phyloP scores from a whole-genome alignment of 257 asterid species.

The Solanum appendiculatum region DNA sequence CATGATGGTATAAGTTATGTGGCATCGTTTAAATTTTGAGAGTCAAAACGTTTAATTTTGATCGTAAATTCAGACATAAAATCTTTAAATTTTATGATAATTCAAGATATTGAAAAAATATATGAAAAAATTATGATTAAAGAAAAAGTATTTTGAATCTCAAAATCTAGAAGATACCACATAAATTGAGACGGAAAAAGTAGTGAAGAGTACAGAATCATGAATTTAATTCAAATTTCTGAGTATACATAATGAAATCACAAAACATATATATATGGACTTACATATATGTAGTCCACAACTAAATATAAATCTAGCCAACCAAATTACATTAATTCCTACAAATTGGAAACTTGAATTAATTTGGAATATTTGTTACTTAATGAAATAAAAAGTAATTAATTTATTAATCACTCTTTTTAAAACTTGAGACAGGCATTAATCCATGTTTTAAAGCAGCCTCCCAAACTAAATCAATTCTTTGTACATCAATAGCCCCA shows the following conservation, averaged over 20 bases:
- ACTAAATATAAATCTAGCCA: not conserved
- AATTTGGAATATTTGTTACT: conserved; percentile 1
- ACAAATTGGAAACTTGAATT: not conserved
- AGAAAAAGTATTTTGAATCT: not conserved
- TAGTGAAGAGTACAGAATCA: not conserved
- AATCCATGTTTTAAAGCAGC: conserved; percentile 83
- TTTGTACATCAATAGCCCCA: conserved; percentile 74
- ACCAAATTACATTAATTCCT: not conserved
- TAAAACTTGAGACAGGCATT: conserved; percentile 39
- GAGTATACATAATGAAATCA: not conserved
- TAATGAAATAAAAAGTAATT: not conserved
- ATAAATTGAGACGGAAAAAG: rapidly evolving
- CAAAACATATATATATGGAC: not conserved
- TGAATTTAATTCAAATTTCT: not conserved
- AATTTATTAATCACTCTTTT: not conserved
- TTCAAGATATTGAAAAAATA: too few species aligned
- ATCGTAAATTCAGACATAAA: rapidly evolving
- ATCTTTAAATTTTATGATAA: too few species aligned
- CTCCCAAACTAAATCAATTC: conserved; percentile 74
- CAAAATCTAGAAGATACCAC: not conserved
- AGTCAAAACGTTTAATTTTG: not conserved
- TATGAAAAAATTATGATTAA: too few species aligned
- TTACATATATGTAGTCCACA: not conserved
- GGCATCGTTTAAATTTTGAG: not conserved
- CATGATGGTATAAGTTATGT: too few species aligned